These are phyloP conservation scores for Vachellia collinsii DNA, from an alignment of 306 rosid species.

Conservation along the genomic window DNA sequence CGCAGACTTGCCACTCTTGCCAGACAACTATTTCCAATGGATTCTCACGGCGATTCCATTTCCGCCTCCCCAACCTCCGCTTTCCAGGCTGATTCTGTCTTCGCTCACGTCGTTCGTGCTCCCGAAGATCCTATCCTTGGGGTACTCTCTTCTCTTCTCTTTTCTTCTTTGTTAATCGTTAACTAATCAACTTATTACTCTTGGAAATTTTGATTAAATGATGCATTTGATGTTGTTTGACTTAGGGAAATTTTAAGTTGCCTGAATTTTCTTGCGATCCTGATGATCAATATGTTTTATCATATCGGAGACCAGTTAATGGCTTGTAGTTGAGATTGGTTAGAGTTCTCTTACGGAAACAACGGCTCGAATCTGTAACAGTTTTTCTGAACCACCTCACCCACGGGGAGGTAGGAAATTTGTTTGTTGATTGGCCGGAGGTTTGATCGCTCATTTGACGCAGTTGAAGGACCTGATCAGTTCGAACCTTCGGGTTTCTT, in stretches of 20 bases:
- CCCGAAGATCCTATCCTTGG: conserved; percentile 99
- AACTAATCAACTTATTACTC: background rate
- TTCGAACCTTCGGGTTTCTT: background rate
- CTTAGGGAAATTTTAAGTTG: background rate
- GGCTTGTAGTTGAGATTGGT: background rate
- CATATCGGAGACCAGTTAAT: background rate
- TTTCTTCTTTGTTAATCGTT: background rate
- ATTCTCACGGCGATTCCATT: conserved; percentile 37
- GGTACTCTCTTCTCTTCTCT: conserved; percentile 44
- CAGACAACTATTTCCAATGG: conserved; percentile 61
- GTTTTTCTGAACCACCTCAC: conserved; percentile 5
- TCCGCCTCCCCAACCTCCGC: conserved; percentile 51
- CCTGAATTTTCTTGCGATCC: background rate
- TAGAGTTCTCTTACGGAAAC: background rate
- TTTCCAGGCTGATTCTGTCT: conserved; percentile 57
- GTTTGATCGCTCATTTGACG: background rate
- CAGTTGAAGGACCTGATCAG: background rate
- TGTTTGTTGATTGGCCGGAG: background rate
- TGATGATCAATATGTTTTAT: background rate
- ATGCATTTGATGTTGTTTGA: background rate
- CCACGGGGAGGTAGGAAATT: background rate
- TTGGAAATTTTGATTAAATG: background rate
- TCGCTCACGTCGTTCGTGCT: conserved; percentile 77
- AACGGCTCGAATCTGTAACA: background rate
- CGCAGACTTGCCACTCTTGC: conserved; percentile 70